Conservation (phyloP, 345 rosid genomes). For the Eucalyptus sp. region DNA sequence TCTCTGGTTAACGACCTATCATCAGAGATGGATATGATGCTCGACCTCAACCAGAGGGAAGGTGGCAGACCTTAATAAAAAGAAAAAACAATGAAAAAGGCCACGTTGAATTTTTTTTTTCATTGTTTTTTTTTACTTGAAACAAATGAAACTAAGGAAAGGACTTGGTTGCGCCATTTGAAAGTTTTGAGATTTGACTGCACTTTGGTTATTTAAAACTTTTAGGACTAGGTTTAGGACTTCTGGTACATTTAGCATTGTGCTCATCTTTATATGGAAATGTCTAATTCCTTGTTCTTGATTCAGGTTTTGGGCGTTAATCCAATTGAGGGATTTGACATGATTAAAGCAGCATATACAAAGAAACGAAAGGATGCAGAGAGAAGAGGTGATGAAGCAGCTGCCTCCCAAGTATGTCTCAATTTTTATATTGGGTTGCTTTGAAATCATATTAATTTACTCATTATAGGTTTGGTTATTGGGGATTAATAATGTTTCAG, state of each 20-base stretch:
- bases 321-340: slow-evolving; percentile 75
- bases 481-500: slow-evolving; percentile 15
- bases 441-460: not conserved
- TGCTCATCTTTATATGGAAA: not conserved
- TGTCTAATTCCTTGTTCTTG: not conserved
- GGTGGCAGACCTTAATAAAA: not conserved
- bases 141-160: not conserved
- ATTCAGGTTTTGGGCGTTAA: slow-evolving; percentile 85
- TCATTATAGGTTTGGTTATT: not conserved
- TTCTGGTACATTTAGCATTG: not conserved
- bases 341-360: slow-evolving; percentile 50
- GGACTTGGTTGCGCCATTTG: not conserved
- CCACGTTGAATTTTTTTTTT: not conserved
- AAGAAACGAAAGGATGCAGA: slow-evolving; percentile 87
- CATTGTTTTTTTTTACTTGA: not conserved
- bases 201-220: not conserved
- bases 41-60: not conserved
- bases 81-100: not conserved
- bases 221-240: not conserved
- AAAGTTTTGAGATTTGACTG: not conserved
- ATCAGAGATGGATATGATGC: not conserved
- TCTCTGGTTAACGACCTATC: not conserved
- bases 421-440: not conserved
- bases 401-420: slow-evolving; percentile 58
- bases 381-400: slow-evolving; percentile 60